Conservation (phyloP, 176 grass and related monocot species). For the Calamus simplicifolius region DNA sequence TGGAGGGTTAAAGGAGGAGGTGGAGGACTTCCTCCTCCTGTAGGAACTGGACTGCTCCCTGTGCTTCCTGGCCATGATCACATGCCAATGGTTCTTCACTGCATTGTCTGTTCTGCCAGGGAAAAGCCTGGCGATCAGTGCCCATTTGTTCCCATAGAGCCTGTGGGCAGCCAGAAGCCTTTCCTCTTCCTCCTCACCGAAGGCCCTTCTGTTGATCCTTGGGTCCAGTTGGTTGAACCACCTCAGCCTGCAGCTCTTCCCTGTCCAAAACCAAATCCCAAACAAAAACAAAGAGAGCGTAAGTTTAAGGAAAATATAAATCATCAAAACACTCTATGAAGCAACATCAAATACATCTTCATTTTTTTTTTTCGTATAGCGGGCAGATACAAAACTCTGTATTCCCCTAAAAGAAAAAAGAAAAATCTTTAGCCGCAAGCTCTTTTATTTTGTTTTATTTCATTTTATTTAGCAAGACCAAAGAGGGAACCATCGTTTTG, state of each 20-base stretch:
- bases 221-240: conserved; percentile 18
- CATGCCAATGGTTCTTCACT: conserved; percentile 17
- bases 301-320: too few relatives aligned
- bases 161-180: conserved; percentile 16
- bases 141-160: conserved; percentile 13
- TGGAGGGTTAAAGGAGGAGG: background rate
- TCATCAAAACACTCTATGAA: too few relatives aligned
- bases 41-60: conserved; percentile 6
- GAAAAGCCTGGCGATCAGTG: conserved; percentile 15
- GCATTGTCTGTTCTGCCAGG: conserved; percentile 15
- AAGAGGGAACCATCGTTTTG: too few relatives aligned
- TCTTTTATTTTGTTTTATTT: background rate
- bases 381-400: too few relatives aligned
- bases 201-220: conserved; percentile 16
- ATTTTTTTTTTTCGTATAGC: too few relatives aligned
- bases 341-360: too few relatives aligned
- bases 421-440: background rate
- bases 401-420: background rate
- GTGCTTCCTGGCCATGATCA: conserved; percentile 19
- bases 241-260: conserved; percentile 19
- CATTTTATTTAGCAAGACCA: too few relatives aligned
- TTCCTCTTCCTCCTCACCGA: conserved; percentile 11
- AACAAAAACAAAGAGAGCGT: background rate
- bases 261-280: conserved; percentile 1
- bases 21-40: background rate